Base-by-base conservation (phyloP, 371 early-diverging fungal genomes). In the Massospora cicadina region DNA sequence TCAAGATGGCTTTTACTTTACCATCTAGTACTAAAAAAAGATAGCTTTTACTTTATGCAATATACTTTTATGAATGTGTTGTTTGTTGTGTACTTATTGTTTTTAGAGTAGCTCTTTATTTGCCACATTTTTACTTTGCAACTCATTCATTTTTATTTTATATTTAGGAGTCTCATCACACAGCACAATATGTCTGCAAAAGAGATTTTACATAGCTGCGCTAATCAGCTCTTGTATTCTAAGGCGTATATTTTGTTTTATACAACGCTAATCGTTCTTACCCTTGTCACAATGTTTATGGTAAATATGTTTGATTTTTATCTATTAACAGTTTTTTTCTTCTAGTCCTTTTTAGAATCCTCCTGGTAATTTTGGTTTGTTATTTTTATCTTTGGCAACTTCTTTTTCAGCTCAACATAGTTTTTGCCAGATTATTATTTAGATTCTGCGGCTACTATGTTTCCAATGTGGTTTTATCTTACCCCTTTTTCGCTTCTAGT, bases 171-270 rank as follows among this genome's bases (percentile, higher is more conserved):
- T 10, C 5, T 17, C 10, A 43, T 43, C 17, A 62, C 62, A 33
- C 62, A 62, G 30, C 62, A 62, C 25, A 62, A 30, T 27, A 62
- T 62, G 62, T 33, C n/a, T 25, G 26, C 53, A 21, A 62, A 62
- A 23, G 62, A 62, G 62, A 62, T 28, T 10, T 26, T 62, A 7
- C 30, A 62, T 23, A 30, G 62, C n/a, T 62, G 26, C 5, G 62
- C 62, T 7, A 62, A 62, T 43, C 62, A 43, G 21, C 43, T 62
- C 21, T 25, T 62, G 2, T 62, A 62, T 23, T 62, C 62, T 33
- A 62, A 54, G 17, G 32, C 43, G 2, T 62, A 62, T 31, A 62
- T 54, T 25, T 23, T 62, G n/a, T 43, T 62, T 21, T 62, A 62
- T 33, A 26, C 53, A 5, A 21, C 62, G 33, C 26, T 62, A 43